Evolutionary conservation across 139 green algal genomes (phyloP), one percentile per base, ranked within the genome.

Genomic region (Chlorella vulgaris): DNA sequence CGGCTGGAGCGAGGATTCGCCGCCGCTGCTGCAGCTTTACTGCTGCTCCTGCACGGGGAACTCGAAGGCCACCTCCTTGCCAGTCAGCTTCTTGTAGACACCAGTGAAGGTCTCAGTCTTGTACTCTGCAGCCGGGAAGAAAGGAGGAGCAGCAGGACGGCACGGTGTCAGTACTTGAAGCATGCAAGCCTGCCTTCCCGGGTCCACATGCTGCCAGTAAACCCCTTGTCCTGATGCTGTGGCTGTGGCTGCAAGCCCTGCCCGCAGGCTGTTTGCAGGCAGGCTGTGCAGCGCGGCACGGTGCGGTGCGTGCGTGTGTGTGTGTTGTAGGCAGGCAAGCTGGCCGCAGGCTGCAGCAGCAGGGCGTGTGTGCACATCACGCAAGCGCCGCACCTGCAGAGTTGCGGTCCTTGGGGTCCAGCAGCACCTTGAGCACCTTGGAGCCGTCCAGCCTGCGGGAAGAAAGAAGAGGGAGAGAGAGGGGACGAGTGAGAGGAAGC

Each of bases 61-160:
- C 84, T 99, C 96, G 76, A 99, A 99, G 29, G 86, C 82, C 29
- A 98, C 93, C 43, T 98, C 94, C 92, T 97, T 98, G 79, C 96
- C 96, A 35, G 97, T 99, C 55, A 99, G 88, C 87, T 95, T 95
- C 93, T 98, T 98, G 94, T 99, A 99, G 73, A 99, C 97, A 55
- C 91, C 94, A 21, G 90, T 90, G 68, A 99, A 99, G 18, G 97
- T 99, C 66, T 99, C 97, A 36, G 98, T 90, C 93, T 99, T 99
- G 92, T 97, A 98, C 93, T 99, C 97, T 35, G 94, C 96, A 15
- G 29, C 22, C 13, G 31, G 15, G 18, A 7, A 39, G 18, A 3
- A 38, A 7, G 60, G 35, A 6, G 60, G 60, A 8, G 21, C 60
- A 36, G 60, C 19, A 65, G 55, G 55, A 22, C 55, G 40, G 28